Evolutionary conservation across 768 basidiomycete species (phyloP).

Genomic region (Collybia mongolica): DNA sequence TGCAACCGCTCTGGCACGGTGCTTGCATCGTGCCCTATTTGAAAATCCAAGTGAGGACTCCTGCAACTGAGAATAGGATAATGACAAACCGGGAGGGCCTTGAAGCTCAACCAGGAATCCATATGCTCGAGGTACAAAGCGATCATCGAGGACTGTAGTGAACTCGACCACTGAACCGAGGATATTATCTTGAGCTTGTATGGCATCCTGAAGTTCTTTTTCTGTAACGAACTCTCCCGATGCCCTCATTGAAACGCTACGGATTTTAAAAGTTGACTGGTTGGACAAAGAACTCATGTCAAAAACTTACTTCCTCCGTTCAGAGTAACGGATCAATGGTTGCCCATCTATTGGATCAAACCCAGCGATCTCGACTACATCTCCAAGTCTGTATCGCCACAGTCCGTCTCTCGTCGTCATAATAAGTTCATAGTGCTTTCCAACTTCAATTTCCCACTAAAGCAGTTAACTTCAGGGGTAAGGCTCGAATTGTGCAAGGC

Average conservation of each 20-base stretch:
- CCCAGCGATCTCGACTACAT: conserved; percentile 7
- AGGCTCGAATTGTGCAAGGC: neutral
- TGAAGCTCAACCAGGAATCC: conserved; percentile 5
- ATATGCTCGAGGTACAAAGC: conserved; percentile 7
- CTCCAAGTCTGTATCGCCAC: conserved; percentile 10
- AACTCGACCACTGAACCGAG: conserved; percentile 12
- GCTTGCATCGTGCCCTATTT: conserved; percentile 2
- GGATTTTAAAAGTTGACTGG: neutral
- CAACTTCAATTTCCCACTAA: conserved; percentile 7
- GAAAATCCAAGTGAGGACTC: neutral
- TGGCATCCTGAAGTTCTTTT: conserved; percentile 4
- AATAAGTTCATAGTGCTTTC: conserved; percentile 7
- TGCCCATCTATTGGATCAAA: conserved; percentile 6
- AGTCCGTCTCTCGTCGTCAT: conserved; percentile 9
- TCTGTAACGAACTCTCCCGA: conserved; percentile 12
- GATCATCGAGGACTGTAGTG: conserved; percentile 10
- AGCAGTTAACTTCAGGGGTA: neutral
- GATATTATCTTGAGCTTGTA: conserved; percentile 3
- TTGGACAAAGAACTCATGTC: neutral
- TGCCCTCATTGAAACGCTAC: conserved; percentile 11
- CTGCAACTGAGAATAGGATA: neutral
- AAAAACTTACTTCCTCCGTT: conserved; percentile 4
- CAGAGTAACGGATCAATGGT: conserved; percentile 5
- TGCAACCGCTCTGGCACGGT: conserved; percentile 1
- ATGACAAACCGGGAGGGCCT: conserved; percentile 1